These are phyloP conservation scores for Emydomyces testavorans DNA, from an alignment of 2,329 filamentous ascomycete genomes.

Conservation along the genomic window DNA sequence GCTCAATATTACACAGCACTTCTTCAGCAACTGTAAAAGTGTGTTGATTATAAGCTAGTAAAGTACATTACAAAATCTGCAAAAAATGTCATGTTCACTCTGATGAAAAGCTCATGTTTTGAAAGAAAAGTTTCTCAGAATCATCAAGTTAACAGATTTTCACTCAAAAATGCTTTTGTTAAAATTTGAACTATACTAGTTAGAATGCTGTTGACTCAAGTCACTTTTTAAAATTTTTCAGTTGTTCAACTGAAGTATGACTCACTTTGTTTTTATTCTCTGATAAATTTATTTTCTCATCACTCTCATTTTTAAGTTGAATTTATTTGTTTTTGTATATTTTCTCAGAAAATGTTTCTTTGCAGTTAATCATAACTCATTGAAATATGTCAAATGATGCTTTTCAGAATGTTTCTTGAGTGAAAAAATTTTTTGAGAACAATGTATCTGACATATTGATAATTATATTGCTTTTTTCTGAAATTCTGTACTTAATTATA, in stretches of 20 bases:
- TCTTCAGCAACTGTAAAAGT: no score
- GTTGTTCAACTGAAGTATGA: slow-evolving; percentile 6
- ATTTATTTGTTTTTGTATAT: slow-evolving; percentile 18
- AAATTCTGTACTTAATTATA: not conserved
- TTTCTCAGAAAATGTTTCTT: slow-evolving; percentile 14
- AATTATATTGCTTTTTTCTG: slow-evolving; percentile 6
- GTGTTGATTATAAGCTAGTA: no score
- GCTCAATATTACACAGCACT: no score
- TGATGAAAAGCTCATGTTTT: not conserved
- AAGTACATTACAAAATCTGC: slow-evolving; percentile 5
- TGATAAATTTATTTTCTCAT: slow-evolving; percentile 6
- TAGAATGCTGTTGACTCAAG: slow-evolving; percentile 2
- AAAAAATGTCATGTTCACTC: slow-evolving; percentile 3
- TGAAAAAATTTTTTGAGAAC: slow-evolving; percentile 1
- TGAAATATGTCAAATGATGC: slow-evolving; percentile 17
- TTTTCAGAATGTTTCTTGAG: slow-evolving; percentile 15
- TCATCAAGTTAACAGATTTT: not conserved
- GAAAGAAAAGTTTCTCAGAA: slow-evolving; percentile 2
- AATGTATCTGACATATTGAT: slow-evolving; percentile 4
- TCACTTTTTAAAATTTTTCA: slow-evolving; percentile 5
- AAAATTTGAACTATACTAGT: not conserved
- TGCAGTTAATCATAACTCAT: slow-evolving; percentile 16
- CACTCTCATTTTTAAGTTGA: slow-evolving; percentile 13
- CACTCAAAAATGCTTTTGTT: not conserved
- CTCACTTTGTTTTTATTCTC: slow-evolving; percentile 2